Percentiles rank a stretch among this genome's conserved stretches.
Evolutionary conservation across 345 rosid species (phyloP).

Genomic region (Eucalyptus sideroxylon): DNA sequence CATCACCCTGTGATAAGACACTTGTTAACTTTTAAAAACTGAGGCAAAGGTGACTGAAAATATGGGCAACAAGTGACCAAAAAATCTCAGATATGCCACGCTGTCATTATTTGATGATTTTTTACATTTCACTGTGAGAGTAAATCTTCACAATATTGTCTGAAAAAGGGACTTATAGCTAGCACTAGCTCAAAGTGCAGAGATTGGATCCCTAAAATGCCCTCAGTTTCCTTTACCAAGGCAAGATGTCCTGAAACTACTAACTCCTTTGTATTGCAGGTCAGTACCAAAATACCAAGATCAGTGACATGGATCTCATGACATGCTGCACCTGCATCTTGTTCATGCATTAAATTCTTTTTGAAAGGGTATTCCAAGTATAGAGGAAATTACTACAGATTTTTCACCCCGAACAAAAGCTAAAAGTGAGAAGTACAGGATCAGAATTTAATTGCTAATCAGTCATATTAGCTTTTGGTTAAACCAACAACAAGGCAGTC

Average conservation of each 20-base stretch:
- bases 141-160: neutral
- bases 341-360: neutral
- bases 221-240: neutral
- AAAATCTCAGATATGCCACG: neutral
- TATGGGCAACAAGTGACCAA: neutral
- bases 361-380: neutral
- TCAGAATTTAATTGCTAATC: neutral
- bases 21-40: neutral
- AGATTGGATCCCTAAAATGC: neutral
- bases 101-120: neutral
- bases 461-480: neutral
- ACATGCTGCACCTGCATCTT: neutral
- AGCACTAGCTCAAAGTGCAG: neutral
- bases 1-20: slow-evolving; percentile 51
- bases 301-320: neutral
- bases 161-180: neutral
- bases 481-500: neutral
- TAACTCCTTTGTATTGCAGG: neutral
- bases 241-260: neutral
- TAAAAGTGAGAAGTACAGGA: neutral
- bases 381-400: neutral
- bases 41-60: neutral
- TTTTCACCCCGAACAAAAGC: neutral
- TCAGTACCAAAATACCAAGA: neutral
- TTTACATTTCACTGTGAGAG: neutral